Conservation (phyloP, 352 stramenopile genomes). For the Globisporangium echinulatum region DNA sequence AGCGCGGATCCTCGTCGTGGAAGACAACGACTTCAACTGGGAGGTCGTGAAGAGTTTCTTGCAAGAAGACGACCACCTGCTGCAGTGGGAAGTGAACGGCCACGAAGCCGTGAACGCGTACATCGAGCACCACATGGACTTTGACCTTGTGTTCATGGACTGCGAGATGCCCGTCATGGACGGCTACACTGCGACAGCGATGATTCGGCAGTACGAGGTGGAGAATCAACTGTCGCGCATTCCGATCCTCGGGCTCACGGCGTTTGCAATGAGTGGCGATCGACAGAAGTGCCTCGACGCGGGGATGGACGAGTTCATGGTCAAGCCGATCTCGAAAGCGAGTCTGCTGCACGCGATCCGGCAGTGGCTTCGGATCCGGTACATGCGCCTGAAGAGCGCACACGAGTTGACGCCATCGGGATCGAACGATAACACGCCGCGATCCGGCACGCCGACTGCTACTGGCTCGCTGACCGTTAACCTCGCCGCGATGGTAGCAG, state of each 20-base stretch:
- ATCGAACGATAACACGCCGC: slow-evolving; percentile 14
- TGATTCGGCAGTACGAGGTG: slow-evolving; percentile 57
- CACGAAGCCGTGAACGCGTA: slow-evolving; percentile 61
- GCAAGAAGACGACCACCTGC: slow-evolving; percentile 57
- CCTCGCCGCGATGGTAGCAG: not conserved
- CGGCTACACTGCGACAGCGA: slow-evolving; percentile 57
- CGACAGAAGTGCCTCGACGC: slow-evolving; percentile 61
- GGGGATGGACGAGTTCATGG: slow-evolving; percentile 79
- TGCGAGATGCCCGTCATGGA: slow-evolving; percentile 83
- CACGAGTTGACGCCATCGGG: slow-evolving; percentile 13
- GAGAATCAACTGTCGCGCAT: slow-evolving; percentile 61
- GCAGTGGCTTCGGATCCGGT: slow-evolving; percentile 62
- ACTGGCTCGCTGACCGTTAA: not conserved
- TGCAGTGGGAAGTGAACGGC: slow-evolving; percentile 73
- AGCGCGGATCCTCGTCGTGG: slow-evolving; percentile 59
- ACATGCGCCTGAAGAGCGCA: slow-evolving; percentile 27
- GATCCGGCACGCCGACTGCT: slow-evolving; percentile 7
- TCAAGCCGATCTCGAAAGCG: slow-evolving; percentile 69
- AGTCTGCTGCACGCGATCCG: slow-evolving; percentile 55
- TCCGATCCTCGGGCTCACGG: slow-evolving; percentile 56
- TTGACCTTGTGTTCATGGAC: slow-evolving; percentile 76
- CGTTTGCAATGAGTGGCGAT: slow-evolving; percentile 71
- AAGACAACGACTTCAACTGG: slow-evolving; percentile 82
- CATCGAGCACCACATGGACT: slow-evolving; percentile 34
- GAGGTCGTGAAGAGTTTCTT: slow-evolving; percentile 75